Conservation (phyloP, 129 eudicot species). For the Mikania micrantha region DNA sequence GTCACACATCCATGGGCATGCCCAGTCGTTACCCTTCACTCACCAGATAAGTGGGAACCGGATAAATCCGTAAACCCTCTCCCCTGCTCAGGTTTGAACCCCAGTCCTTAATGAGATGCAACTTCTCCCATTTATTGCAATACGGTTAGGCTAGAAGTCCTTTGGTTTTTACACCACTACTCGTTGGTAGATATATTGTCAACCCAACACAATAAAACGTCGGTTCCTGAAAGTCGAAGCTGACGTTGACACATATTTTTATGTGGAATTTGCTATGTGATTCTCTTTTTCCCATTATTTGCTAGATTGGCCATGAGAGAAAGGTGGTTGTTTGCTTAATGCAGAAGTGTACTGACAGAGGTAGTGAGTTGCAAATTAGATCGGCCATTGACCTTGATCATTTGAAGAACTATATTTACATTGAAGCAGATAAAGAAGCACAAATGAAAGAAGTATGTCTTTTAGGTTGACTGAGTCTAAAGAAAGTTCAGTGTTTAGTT, state of each 20-base stretch:
- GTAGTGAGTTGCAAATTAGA: slow-evolving; percentile 83
- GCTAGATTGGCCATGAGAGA: slow-evolving; percentile 92
- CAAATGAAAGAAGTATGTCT: slow-evolving; percentile 83
- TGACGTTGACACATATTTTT: slow-evolving; percentile 43
- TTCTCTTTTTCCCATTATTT: slow-evolving; percentile 4
- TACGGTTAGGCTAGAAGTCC: too few relatives aligned
- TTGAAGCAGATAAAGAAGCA: slow-evolving; percentile 98
- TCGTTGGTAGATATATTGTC: too few relatives aligned
- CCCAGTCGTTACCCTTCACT: too few relatives aligned
- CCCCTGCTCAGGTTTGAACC: too few relatives aligned
- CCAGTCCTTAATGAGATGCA: too few relatives aligned
- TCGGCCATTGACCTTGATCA: slow-evolving; percentile 94
- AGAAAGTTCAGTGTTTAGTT: not conserved
- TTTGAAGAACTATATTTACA: slow-evolving; percentile 74
- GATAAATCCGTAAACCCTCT: too few relatives aligned
- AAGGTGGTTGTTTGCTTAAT: slow-evolving; percentile 94
- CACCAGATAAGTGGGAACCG: too few relatives aligned
- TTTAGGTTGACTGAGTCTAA: not conserved
- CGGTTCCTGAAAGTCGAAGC: slow-evolving; percentile 52
- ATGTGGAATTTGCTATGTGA: not conserved
- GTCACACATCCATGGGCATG: too few relatives aligned
- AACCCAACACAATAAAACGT: slow-evolving; percentile 25
- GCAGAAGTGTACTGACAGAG: slow-evolving; percentile 87
- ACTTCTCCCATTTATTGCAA: too few relatives aligned
- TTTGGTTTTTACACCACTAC: too few relatives aligned